Base-by-base conservation (phyloP, 176 grass and related monocot genomes). In the Zoysia pacifica region DNA sequence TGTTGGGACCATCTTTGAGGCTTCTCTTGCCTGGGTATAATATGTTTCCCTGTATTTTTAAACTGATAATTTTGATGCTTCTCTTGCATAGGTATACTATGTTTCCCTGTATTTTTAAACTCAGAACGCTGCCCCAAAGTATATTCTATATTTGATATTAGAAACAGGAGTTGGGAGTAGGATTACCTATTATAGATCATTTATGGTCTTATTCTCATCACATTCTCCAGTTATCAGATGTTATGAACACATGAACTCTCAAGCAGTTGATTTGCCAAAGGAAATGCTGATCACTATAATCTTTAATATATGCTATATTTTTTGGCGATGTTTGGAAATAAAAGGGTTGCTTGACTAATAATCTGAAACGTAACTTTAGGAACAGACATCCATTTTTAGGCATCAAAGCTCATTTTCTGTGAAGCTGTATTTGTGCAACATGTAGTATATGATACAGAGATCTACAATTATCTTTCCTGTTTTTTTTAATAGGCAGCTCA, bases 21-120 rank as follows among this genome's bases (percentile, higher is more conserved):
- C 95, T 81, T 98, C 95, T 41, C 65, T 98, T 89, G 95, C 95
- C 78, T 98, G 95, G 95, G 95, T 98, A 94, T 71, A 56, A 52
- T 68, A 52, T 58, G 43, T 64, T 84, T 9, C 38, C 12, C 5
- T 48, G 11, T 51, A 50, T 52, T 72, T 28, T 28, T 28, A 28
- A 28, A 28, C 28, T 28, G 28, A 28, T 28, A 28, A 28, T 28
- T 87, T 98, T 1, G 95, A 98, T 81, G 95, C 95, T 81, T 98
- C 95, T 41, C 65, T 98, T 89, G 95, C 95, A 81, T 98, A 92
- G 95, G 95, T 98, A 94, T 71, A 56, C 47, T 68, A 52, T 58
- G 43, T 64, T 84, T 9, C 38, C 12, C 5, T 48, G 11, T 51
- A 50, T 52, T 72, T 70, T 72, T 48, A 81, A 75, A 66, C 10